Conservation (phyloP, 257 asterid genomes). For the Nicotiana attenuata region DNA sequence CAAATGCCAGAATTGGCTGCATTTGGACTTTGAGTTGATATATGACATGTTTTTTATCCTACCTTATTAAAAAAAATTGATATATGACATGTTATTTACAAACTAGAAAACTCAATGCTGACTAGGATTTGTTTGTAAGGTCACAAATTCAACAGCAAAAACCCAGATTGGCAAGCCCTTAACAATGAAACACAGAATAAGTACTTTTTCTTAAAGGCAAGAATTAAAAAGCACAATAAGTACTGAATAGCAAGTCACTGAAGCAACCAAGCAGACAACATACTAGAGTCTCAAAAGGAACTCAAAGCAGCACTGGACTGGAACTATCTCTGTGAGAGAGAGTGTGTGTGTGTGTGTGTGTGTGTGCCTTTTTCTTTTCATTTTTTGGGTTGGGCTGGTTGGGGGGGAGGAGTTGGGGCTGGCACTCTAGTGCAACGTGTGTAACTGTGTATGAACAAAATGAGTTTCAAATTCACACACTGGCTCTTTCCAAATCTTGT, state of each 20-base stretch:
- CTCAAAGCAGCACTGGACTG: neutral
- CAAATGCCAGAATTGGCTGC: slow-evolving; percentile 5
- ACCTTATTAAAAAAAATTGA: too few species aligned
- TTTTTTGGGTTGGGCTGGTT: too few species aligned
- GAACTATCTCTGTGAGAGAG: too few species aligned
- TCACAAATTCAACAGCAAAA: neutral
- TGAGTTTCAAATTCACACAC: neutral
- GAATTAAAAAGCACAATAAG: neutral
- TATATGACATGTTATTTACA: neutral
- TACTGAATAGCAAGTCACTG: neutral
- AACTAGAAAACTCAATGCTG: neutral
- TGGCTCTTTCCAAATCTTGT: neutral
- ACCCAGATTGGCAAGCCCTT: neutral
- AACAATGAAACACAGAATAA: neutral
- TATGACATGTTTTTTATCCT: neutral
- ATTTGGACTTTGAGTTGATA: neutral
- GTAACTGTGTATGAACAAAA: neutral
- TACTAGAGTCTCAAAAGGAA: neutral
- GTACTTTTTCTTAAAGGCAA: neutral
- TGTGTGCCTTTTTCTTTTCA: too few species aligned
- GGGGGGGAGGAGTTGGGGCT: neutral
- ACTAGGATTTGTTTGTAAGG: neutral
- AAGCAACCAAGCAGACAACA: neutral
- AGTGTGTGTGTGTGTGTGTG: too few species aligned
- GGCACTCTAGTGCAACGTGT: neutral